Evolutionary conservation across 2,329 filamentous ascomycete genomes (phyloP).

Genomic region (Monilinia vaccinii-corymbosi): DNA sequence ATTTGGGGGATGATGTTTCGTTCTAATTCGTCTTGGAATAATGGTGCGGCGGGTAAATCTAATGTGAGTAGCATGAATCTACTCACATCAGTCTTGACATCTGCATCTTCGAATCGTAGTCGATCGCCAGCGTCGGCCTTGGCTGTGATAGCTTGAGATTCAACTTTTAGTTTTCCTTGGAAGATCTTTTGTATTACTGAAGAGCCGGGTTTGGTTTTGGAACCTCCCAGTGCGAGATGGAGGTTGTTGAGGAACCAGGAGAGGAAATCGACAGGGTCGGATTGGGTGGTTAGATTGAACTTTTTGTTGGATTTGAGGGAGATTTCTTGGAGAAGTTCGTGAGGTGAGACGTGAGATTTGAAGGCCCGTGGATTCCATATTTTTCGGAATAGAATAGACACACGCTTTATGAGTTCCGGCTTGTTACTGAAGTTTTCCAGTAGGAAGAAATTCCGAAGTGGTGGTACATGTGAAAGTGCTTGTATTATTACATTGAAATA

Average conservation of each 20-base stretch:
- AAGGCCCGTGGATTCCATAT: constrained; percentile 97
- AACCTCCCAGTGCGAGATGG: constrained; percentile 83
- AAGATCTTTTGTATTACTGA: constrained; percentile 89
- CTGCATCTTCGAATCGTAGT: constrained; percentile 83
- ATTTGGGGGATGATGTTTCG: constrained; percentile 95
- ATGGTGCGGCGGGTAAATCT: constrained; percentile 80
- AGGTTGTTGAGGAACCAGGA: constrained; percentile 97
- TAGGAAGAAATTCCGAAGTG: constrained; percentile 85
- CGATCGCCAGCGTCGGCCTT: constrained; percentile 81
- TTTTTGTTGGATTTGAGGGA: constrained; percentile 83
- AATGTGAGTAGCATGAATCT: constrained; percentile 89
- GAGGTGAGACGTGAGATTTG: constrained; percentile 91
- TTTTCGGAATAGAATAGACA: constrained; percentile 85
- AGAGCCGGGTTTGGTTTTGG: constrained; percentile 72
- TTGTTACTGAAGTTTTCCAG: constrained; percentile 68
- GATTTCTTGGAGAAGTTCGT: constrained; percentile 93
- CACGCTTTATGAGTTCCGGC: constrained; percentile 78
- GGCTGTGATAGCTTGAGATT: constrained; percentile 88
- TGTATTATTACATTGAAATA: constrained; percentile 96
- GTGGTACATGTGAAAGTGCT: constrained; percentile 79
- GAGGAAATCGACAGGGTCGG: constrained; percentile 91
- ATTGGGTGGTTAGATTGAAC: constrained; percentile 83
- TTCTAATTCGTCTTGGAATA: constrained; percentile 92
- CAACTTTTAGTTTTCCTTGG: constrained; percentile 84
- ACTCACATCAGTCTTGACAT: constrained; percentile 65